Base-by-base conservation (phyloP, 768 basidiomycete genomes). In the Agaricus sinodeliciosus region DNA sequence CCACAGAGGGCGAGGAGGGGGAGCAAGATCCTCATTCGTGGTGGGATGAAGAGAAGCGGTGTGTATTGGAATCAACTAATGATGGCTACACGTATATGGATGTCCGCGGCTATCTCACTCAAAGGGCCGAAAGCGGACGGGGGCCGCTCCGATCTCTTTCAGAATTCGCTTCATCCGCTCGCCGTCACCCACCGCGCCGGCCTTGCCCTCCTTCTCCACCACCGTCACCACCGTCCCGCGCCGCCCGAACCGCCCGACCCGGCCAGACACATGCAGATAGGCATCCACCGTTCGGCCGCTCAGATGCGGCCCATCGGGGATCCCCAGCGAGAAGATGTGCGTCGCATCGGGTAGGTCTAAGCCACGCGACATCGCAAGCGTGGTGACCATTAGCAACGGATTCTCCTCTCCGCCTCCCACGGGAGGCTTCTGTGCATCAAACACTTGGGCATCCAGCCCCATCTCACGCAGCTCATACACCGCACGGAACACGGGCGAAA, bases 281-380 rank as follows among this genome's bases (percentile, higher is more conserved):
- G 72, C 72, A 58, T 85, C 84, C 36, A 79, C 76, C 9, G 69
- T 66, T 58, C 63, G 63, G 27, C 72, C 74, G 43, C 61, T 69
- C 35, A 72, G 68, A 43, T 59, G 67, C 9, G 60, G 66, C 27
- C 71, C 75, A 54, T 78, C 75, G 5, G 80, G 76, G 2, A 85
- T 67, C 3, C 87, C 87, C 42, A 85, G 66, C 46, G 89, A 69
- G 63, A 91, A 89, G 16, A 90, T 87, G 62, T 90, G 88, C 43
- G 79, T 78, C 59, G 90, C 70, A 55, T 74, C 75, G 9, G 82
- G 83, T 48, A 90, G 65, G 68, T 91, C 87, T 45, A 91, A 66
- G 25, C 88, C 88, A 44, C 89, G 81, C 34, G 79, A 80, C 16
- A 82, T 82, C 15, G 86, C 84, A 19, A 79, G 68, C 0, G 87